Evolutionary conservation across 441 rosid genomes (phyloP).

Genomic region (Breynia disticha): DNA sequence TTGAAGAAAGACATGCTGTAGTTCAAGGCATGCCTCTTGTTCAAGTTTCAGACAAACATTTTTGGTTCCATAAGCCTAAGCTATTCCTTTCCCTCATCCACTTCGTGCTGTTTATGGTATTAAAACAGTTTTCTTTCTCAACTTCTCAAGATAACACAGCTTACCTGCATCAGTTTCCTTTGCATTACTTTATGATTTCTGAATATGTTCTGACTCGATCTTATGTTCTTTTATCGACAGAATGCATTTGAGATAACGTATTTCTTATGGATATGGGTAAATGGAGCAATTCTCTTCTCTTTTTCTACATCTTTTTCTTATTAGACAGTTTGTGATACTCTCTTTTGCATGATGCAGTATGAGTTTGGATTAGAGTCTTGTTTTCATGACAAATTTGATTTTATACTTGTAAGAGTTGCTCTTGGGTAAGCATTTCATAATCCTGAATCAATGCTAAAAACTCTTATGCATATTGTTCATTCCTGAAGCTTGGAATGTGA

Average conservation of each 20-base stretch:
- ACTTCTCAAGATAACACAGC: neutral
- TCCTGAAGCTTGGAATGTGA: neutral
- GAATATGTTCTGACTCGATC: neutral
- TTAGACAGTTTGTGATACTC: constrained; percentile 5
- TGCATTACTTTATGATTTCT: neutral
- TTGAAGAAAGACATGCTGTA: constrained; percentile 78
- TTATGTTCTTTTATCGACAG: constrained; percentile 24
- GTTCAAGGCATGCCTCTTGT: constrained; percentile 98
- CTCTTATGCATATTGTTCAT: neutral
- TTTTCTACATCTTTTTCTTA: neutral
- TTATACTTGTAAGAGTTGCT: constrained; percentile 41
- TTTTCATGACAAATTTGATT: constrained; percentile 49
- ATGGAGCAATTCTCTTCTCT: constrained; percentile 8
- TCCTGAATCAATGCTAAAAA: too few species aligned
- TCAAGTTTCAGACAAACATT: constrained; percentile 69
- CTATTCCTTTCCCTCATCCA: constrained; percentile 74
- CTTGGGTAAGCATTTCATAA: constrained; percentile 52
- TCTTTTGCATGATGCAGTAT: constrained; percentile 39
- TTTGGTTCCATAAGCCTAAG: constrained; percentile 75
- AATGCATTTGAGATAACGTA: constrained; percentile 97
- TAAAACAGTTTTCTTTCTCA: too few species aligned
- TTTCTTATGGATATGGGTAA: constrained; percentile 96
- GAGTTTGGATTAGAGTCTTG: constrained; percentile 53
- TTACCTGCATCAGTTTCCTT: too few species aligned
- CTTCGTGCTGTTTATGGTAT: constrained; percentile 48